phyloP scores from a whole-genome alignment of 805 yeast genomes.

The Starmerella sp. region DNA sequence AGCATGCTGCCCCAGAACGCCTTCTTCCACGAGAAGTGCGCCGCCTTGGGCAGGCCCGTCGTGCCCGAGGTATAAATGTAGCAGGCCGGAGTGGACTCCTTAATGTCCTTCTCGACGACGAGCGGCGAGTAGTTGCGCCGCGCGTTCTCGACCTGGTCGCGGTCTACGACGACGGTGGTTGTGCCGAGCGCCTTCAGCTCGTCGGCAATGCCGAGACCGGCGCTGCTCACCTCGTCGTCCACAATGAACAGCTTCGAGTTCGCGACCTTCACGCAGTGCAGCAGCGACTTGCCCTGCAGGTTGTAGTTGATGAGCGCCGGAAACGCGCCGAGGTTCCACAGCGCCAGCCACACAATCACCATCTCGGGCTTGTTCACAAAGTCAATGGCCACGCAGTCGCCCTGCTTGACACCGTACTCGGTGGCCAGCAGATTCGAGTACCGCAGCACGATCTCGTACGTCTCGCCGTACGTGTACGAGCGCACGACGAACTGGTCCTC shows the following conservation, averaged over 20 bases:
- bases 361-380: conserved; percentile 77
- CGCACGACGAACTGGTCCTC: conserved; percentile 53
- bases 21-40: conserved; percentile 85
- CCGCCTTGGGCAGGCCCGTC: conserved; percentile 89
- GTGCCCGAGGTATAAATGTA: conserved; percentile 89
- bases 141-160: conserved; percentile 35
- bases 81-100: conserved; percentile 44
- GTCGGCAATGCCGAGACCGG: conserved; percentile 41
- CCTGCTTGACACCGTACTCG: conserved; percentile 52
- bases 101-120: conserved; percentile 44
- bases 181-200: conserved; percentile 28
- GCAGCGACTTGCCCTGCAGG: conserved; percentile 56
- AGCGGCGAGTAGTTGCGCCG: conserved; percentile 4
- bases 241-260: conserved; percentile 52
- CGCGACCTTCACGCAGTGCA: conserved; percentile 70
- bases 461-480: conserved; percentile 53
- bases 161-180: conserved; percentile 28
- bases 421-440: conserved; percentile 53
- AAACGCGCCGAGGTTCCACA: conserved; percentile 83
- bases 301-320: conserved; percentile 85
- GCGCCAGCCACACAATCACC: conserved; percentile 66
- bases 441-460: conserved; percentile 53
- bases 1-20: conserved; percentile 56
- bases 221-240: conserved; percentile 55
- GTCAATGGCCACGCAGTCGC: conserved; percentile 62